Evolutionary conservation across 805 yeast species (phyloP).

Genomic region (Peterozyma xylosa): DNA sequence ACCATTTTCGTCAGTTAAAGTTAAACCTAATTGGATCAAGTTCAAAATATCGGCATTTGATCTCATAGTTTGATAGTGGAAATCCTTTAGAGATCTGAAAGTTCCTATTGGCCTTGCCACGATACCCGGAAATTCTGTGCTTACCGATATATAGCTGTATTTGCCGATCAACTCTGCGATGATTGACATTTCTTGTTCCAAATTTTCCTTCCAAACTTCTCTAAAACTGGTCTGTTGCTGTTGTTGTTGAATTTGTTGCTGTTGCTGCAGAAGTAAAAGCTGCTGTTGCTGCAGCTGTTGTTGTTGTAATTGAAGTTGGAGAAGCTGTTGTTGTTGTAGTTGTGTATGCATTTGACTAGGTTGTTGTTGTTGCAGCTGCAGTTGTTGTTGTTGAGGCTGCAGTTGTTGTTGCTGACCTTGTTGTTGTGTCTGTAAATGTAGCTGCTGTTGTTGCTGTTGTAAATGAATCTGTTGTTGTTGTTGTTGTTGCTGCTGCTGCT

Average conservation of each 20-base stretch:
- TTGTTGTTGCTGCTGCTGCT: conserved; percentile 11
- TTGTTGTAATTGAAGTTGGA: conserved; percentile 14
- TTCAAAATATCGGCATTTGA: conserved; percentile 83
- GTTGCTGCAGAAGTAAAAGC: conserved; percentile 9
- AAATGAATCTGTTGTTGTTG: conserved; percentile 10
- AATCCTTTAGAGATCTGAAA: conserved; percentile 82
- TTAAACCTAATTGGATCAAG: conserved; percentile 79
- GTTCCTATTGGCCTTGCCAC: conserved; percentile 94
- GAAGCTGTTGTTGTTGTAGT: conserved; percentile 13
- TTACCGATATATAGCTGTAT: conserved; percentile 58
- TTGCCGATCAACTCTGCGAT: conserved; percentile 52
- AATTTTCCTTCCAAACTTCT: conserved; percentile 70
- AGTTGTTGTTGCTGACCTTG: conserved; percentile 13
- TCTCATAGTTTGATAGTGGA: conserved; percentile 92
- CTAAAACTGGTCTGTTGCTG: conserved; percentile 21
- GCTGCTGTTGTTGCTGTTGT: conserved; percentile 10
- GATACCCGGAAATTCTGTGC: conserved; percentile 94
- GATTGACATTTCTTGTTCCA: conserved; percentile 57
- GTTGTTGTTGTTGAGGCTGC: conserved; percentile 11
- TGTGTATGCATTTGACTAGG: conserved; percentile 7
- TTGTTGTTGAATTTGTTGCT: conserved; percentile 16
- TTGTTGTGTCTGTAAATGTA: conserved; percentile 13
- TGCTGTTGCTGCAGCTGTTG: conserved; percentile 11
- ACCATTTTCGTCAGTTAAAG: conserved; percentile 63
- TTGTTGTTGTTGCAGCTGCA: conserved; percentile 9